Percentiles rank a stretch among this genome's conserved stretches.
phyloP scores from a whole-genome alignment of 2,329 filamentous ascomycete genomes.

The Zasmidium cellare region DNA sequence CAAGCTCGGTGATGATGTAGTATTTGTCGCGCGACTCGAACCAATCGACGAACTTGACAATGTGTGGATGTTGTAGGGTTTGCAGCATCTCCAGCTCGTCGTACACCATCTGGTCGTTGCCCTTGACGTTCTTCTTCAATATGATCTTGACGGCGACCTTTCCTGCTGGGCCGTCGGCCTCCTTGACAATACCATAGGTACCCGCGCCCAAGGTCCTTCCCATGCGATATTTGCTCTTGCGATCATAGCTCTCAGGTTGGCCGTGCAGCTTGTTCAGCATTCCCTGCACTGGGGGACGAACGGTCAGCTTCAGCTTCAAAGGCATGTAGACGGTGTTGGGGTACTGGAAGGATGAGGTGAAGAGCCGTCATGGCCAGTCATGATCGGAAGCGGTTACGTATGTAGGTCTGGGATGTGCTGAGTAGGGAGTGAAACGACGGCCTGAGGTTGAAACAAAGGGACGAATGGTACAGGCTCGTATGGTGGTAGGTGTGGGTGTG shows the following conservation, averaged over 20 bases:
- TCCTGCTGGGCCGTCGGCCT: constrained; percentile 80
- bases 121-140: constrained; percentile 97
- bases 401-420: background rate
- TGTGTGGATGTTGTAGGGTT: constrained; percentile 86
- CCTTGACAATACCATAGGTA: constrained; percentile 96
- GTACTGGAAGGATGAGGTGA: constrained; percentile 11
- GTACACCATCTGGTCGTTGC: constrained; percentile 98
- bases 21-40: constrained; percentile 99
- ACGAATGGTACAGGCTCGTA: background rate
- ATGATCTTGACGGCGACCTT: constrained; percentile 99
- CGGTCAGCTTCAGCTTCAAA: constrained; percentile 21
- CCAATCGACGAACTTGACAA: constrained; percentile 97
- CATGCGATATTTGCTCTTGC: constrained; percentile 93
- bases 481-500: background rate
- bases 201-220: constrained; percentile 92
- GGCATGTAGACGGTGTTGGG: constrained; percentile 11
- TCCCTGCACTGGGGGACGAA: constrained; percentile 22
- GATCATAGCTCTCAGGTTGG: constrained; percentile 97
- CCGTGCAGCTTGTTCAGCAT: constrained; percentile 96
- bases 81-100: constrained; percentile 95
- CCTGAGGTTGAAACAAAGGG: constrained; percentile 6
- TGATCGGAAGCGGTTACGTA: background rate
- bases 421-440: constrained; percentile 1
- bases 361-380: background rate
- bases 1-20: constrained; percentile 96